These are phyloP conservation scores for Apiotrichum montevideense DNA, from an alignment of 1,284 basidiomycete species.

Conservation along the genomic window DNA sequence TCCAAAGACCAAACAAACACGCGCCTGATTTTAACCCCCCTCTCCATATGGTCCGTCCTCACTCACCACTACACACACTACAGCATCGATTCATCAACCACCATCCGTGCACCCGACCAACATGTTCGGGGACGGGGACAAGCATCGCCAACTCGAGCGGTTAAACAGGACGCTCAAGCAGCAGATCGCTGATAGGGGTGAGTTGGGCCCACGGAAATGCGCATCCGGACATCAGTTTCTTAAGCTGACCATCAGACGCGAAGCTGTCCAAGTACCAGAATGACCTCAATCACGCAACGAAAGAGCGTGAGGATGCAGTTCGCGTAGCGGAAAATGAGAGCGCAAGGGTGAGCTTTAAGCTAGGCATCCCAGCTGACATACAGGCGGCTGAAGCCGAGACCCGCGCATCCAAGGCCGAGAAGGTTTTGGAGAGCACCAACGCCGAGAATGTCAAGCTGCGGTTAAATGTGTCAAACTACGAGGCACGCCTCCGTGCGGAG, in stretches of 20 bases:
- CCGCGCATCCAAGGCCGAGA: constrained; percentile 30
- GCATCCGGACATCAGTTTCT: too few species aligned
- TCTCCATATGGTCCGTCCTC: neutral
- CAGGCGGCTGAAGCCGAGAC: constrained; percentile 31
- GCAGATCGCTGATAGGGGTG: constrained; percentile 39
- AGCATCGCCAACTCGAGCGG: constrained; percentile 37
- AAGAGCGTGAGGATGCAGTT: neutral
- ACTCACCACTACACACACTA: too few species aligned
- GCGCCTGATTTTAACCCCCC: constrained; percentile 2
- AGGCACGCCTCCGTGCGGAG: constrained; percentile 25
- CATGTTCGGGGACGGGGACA: constrained; percentile 41
- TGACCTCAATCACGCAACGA: neutral
- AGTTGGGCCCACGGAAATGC: constrained; percentile 1
- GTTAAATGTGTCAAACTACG: constrained; percentile 37
- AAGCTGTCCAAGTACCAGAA: neutral
- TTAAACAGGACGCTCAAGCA: constrained; percentile 37
- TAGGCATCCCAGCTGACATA: neutral
- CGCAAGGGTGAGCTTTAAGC: neutral
- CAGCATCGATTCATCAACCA: too few species aligned
- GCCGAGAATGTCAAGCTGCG: constrained; percentile 34
- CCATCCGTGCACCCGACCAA: neutral
- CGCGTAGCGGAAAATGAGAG: neutral
- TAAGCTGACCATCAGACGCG: neutral
- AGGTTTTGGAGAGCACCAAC: constrained; percentile 5
- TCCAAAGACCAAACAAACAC: neutral